Conservation (phyloP, 768 basidiomycete species). For the Arthromyces matolae region DNA sequence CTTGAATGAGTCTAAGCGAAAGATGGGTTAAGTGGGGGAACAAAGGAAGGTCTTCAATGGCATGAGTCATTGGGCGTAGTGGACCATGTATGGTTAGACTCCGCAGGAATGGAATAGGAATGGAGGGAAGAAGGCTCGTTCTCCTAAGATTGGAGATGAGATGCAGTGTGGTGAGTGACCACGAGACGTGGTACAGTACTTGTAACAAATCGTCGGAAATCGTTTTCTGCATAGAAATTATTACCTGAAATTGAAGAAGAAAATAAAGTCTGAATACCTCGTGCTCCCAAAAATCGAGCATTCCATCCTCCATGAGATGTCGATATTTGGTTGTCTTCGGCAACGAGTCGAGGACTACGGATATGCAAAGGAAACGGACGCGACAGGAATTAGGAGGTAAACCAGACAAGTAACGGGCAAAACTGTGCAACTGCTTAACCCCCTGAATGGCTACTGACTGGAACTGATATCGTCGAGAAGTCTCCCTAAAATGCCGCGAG, state of each 20-base stretch:
- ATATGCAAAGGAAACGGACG: conserved; percentile 28
- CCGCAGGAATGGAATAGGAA: conserved; percentile 23
- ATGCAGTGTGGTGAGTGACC: conserved; percentile 22
- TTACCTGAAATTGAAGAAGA: background rate
- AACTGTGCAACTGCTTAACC: conserved; percentile 20
- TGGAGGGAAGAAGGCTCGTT: conserved; percentile 14
- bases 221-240: background rate
- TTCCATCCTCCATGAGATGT: background rate
- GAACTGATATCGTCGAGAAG: conserved; percentile 22
- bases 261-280: conserved; percentile 3
- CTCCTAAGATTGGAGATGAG: conserved; percentile 22
- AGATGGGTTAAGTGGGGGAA: conserved; percentile 22
- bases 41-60: conserved; percentile 3
- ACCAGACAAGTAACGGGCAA: conserved; percentile 19
- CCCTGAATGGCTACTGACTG: conserved; percentile 29
- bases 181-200: conserved; percentile 18
- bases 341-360: conserved; percentile 15
- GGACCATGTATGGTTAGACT: conserved; percentile 26
- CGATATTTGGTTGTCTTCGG: conserved; percentile 5
- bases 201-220: conserved; percentile 14
- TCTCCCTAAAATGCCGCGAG: conserved; percentile 25
- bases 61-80: conserved; percentile 16
- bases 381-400: conserved; percentile 20
- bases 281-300: conserved; percentile 13
- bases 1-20: conserved; percentile 18